A percentile compares a stretch with the other conserved stretches of the same genome.
These are phyloP conservation scores for Linum usitatissimum DNA, from an alignment of 345 rosid genomes.

Conservation along the genomic window DNA sequence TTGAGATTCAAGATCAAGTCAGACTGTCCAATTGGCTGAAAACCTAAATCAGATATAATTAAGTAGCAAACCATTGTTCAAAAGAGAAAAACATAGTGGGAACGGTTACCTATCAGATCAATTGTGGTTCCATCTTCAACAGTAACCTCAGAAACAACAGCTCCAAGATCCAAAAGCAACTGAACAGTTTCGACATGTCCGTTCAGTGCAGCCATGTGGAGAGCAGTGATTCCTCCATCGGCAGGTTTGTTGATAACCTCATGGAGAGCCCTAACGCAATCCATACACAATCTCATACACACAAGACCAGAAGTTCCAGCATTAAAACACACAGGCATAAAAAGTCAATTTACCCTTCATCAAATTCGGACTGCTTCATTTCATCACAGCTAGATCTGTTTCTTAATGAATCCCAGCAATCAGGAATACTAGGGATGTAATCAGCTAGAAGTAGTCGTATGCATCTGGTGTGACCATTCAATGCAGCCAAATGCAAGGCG, in stretches of 20 bases:
- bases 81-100: background rate
- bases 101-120: slow-evolving; percentile 66
- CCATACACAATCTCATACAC: slow-evolving; percentile 8
- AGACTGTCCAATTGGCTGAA: background rate
- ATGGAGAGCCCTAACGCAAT: slow-evolving; percentile 41
- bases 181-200: slow-evolving; percentile 77
- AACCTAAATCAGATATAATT: background rate
- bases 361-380: slow-evolving; percentile 35
- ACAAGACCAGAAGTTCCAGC: slow-evolving; percentile 1
- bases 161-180: slow-evolving; percentile 83
- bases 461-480: slow-evolving; percentile 82
- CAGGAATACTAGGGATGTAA: slow-evolving; percentile 61
- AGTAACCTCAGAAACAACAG: slow-evolving; percentile 63
- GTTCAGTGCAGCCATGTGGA: slow-evolving; percentile 88
- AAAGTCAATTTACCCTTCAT: slow-evolving; percentile 34
- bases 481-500: slow-evolving; percentile 86
- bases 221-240: slow-evolving; percentile 91
- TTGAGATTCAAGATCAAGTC: background rate
- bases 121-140: slow-evolving; percentile 87
- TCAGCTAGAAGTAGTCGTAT: slow-evolving; percentile 84
- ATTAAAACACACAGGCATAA: background rate
- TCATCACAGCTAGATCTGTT: slow-evolving; percentile 23
- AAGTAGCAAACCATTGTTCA: background rate
- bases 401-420: slow-evolving; percentile 40
- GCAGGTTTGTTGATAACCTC: slow-evolving; percentile 70